Evolutionary conservation across 495 filamentous ascomycete genomes (phyloP).

Genomic region (Chlorociboria aeruginascens): DNA sequence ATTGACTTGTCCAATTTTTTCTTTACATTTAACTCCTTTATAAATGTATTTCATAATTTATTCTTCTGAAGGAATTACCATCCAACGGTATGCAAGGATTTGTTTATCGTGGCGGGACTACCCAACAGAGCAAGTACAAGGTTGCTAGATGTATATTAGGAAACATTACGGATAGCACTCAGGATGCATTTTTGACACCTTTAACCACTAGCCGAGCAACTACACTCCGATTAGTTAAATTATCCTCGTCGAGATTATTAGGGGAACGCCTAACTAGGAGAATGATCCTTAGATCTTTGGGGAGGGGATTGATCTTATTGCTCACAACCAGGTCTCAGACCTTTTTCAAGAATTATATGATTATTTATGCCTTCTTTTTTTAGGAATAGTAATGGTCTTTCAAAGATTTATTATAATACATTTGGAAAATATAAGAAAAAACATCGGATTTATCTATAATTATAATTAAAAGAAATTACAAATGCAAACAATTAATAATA

Average conservation of each 20-base stretch:
- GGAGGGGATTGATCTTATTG: not conserved
- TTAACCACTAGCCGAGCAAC: not conserved
- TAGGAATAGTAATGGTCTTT: no score
- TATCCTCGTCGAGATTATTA: not conserved
- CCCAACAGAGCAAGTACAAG: not conserved
- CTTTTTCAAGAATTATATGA: not conserved
- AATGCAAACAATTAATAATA: no score
- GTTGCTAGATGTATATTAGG: not conserved
- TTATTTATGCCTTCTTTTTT: not conserved
- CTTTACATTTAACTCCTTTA: not conserved
- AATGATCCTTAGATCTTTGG: not conserved
- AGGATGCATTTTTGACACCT: not conserved
- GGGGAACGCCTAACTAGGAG: not conserved
- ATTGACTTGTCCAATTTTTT: not conserved
- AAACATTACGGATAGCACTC: not conserved
- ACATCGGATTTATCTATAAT: no score
- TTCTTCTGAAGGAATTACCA: not conserved
- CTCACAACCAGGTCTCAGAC: not conserved
- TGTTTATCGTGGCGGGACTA: not conserved
- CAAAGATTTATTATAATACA: no score
- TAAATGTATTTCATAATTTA: not conserved
- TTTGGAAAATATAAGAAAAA: no score
- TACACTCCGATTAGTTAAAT: not conserved
- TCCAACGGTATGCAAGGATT: not conserved
- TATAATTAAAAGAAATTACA: no score